Percentiles rank a stretch among this genome's conserved stretches.
Evolutionary conservation across 2,329 filamentous ascomycete species (phyloP).

Genomic region (Pseudogymnoascus pannorum): DNA sequence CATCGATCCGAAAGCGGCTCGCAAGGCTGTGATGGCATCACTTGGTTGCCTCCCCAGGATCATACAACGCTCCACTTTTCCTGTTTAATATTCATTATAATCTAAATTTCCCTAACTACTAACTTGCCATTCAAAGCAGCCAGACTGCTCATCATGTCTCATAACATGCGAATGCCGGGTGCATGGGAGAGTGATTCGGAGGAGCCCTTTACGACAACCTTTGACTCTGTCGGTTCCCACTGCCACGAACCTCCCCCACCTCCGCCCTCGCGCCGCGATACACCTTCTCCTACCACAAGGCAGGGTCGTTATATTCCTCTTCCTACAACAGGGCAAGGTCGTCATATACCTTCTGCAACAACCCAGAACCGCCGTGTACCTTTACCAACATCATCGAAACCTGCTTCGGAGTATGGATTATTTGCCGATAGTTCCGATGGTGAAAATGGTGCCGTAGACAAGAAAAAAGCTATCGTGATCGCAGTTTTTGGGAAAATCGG

Average conservation of each 20-base stretch:
- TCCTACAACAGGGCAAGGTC: neutral
- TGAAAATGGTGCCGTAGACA: slow-evolving; percentile 20
- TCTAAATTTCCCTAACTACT: neutral
- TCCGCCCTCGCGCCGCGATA: neutral
- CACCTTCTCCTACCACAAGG: neutral
- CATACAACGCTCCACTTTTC: neutral
- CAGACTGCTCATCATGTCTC: neutral
- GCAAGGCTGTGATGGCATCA: neutral
- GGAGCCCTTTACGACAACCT: neutral
- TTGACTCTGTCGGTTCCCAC: neutral
- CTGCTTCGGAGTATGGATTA: neutral
- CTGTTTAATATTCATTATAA: neutral
- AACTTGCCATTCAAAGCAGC: neutral
- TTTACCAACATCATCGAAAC: neutral
- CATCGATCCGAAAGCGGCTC: neutral
- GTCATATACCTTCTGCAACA: neutral
- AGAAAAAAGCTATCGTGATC: slow-evolving; percentile 19
- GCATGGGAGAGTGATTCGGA: neutral
- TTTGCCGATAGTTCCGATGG: neutral
- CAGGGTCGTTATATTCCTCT: neutral
- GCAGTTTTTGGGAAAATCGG: slow-evolving; percentile 37
- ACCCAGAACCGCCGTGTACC: neutral
- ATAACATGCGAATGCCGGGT: neutral
- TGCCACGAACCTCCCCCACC: neutral
- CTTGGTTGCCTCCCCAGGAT: neutral